Evolutionary conservation across 1,139 yeast genomes (phyloP).

Genomic region (Blastobotrys capitulatus): DNA sequence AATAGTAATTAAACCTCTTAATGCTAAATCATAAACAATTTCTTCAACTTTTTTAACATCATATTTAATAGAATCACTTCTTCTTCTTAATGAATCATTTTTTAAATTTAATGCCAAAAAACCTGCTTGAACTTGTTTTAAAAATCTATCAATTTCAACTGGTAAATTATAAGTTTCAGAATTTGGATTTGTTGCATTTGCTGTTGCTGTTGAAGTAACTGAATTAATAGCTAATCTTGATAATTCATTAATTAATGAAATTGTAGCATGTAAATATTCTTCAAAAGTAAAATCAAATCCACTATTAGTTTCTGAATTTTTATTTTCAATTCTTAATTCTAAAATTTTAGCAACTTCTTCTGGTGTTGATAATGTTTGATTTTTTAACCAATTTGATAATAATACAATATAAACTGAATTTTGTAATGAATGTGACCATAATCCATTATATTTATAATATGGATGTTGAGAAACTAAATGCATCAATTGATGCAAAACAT

Average conservation of each 20-base stretch:
- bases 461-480: constrained; percentile 16
- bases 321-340: constrained; percentile 13
- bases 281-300: constrained; percentile 26
- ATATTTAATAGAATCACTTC: constrained; percentile 32
- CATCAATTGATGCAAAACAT: constrained; percentile 10
- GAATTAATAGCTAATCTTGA: constrained; percentile 30
- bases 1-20: constrained; percentile 22
- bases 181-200: constrained; percentile 11
- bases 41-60: constrained; percentile 35
- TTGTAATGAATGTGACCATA: constrained; percentile 26
- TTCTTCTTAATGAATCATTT: constrained; percentile 31
- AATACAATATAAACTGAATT: constrained; percentile 20
- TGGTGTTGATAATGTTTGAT: constrained; percentile 16
- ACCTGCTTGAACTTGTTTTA: constrained; percentile 31
- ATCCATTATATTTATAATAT: constrained; percentile 24
- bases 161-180: constrained; percentile 14
- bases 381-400: constrained; percentile 21
- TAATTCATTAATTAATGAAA: constrained; percentile 28
- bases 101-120: constrained; percentile 31
- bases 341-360: constrained; percentile 18
- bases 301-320: neutral
- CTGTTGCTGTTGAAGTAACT: constrained; percentile 26
- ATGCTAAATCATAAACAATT: constrained; percentile 30
- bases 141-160: constrained; percentile 19
- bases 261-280: constrained; percentile 31